These are phyloP conservation scores for Aspergillus costaricaensis DNA, from an alignment of 2,329 filamentous ascomycete genomes.

Conservation along the genomic window DNA sequence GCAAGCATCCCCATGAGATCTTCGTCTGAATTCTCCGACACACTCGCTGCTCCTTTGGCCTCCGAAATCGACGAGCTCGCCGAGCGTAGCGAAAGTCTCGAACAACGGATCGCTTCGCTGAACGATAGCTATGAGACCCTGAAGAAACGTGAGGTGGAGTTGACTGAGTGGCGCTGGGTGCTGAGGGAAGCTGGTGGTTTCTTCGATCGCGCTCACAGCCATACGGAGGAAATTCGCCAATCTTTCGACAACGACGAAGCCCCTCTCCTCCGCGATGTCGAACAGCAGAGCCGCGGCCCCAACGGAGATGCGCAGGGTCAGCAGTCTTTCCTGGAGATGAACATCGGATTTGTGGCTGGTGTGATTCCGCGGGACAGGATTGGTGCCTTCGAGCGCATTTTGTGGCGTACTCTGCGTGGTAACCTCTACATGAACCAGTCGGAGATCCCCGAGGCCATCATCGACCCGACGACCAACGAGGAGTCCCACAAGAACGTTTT, in stretches of 20 bases:
- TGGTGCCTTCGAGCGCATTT: conserved; percentile 91
- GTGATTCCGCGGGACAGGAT: conserved; percentile 93
- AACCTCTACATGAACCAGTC: conserved; percentile 99
- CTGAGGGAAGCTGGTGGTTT: conserved; percentile 94
- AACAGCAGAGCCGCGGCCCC: conserved; percentile 69
- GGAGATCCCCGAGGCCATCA: conserved; percentile 89
- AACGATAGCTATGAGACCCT: conserved; percentile 99
- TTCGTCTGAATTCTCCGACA: conserved; percentile 86
- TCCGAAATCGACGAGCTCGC: conserved; percentile 95
- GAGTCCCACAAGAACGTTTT: conserved; percentile 96
- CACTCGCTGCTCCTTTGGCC: conserved; percentile 82
- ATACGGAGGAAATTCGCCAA: conserved; percentile 92
- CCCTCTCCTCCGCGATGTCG: conserved; percentile 87
- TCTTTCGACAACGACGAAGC: conserved; percentile 88
- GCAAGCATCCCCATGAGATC: conserved; percentile 80
- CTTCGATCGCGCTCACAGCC: conserved; percentile 93
- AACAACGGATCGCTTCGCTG: conserved; percentile 84
- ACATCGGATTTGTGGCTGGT: conserved; percentile 97
- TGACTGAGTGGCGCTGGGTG: conserved; percentile 98
- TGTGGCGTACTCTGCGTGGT: conserved; percentile 94
- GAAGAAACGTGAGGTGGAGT: conserved; percentile 95
- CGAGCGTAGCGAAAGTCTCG: conserved; percentile 87
- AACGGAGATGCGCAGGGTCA: conserved; percentile 69
- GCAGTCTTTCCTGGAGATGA: conserved; percentile 92
- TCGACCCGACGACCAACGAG: conserved; percentile 92